Evolutionary conservation across 1,284 basidiomycete species (phyloP).

Genomic region (Ceratobasidium sp.): DNA sequence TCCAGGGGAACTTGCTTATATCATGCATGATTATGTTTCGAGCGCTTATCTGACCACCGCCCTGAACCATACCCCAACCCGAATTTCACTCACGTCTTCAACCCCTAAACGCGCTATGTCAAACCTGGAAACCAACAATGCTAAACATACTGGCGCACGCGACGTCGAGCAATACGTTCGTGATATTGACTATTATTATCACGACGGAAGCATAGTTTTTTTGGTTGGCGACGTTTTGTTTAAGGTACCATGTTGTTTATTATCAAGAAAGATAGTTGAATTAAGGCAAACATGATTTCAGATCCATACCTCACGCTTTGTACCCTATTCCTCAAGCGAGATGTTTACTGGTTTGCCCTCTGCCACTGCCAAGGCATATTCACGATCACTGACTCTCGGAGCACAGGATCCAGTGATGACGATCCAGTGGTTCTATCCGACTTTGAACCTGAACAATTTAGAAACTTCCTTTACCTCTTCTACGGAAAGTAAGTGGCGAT

Average conservation of each 20-base stretch:
- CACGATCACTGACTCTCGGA: background rate
- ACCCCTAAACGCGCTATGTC: background rate
- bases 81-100: too few relatives aligned
- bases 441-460: background rate
- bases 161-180: background rate
- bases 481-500: background rate
- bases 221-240: conserved; percentile 7
- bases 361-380: background rate
- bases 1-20: too few relatives aligned
- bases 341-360: background rate
- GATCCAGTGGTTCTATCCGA: background rate
- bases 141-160: background rate
- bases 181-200: conserved; percentile 7
- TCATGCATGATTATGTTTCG: too few relatives aligned
- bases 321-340: background rate
- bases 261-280: background rate
- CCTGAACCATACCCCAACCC: too few relatives aligned
- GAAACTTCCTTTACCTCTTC: background rate
- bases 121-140: conserved; percentile 3
- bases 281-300: background rate
- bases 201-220: conserved; percentile 14
- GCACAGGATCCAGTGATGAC: background rate
- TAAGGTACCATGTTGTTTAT: background rate
- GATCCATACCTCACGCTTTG: background rate
- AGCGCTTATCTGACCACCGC: too few relatives aligned